These are phyloP conservation scores for Gonapodya sp. DNA, from an alignment of 192 early-diverging fungal species.

Conservation along the genomic window DNA sequence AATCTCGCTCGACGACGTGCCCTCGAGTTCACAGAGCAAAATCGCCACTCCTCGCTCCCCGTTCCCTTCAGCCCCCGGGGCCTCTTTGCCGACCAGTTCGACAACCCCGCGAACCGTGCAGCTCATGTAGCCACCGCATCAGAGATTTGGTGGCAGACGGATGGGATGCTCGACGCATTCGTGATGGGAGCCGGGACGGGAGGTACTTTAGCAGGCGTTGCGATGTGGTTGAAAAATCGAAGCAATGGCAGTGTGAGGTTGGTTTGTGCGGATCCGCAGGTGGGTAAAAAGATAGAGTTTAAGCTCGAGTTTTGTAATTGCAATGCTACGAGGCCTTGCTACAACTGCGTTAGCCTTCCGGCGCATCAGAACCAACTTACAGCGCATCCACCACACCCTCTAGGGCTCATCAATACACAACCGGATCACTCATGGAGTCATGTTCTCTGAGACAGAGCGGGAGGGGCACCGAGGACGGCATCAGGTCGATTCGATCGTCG, in stretches of 20 bases:
- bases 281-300: too few relatives aligned
- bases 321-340: too few relatives aligned
- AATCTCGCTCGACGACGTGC: slow-evolving; percentile 75
- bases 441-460: slow-evolving; percentile 75
- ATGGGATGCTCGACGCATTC: slow-evolving; percentile 65
- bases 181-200: slow-evolving; percentile 87
- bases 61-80: slow-evolving; percentile 22
- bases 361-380: not conserved
- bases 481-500: slow-evolving; percentile 95
- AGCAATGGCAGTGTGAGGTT: slow-evolving; percentile 44
- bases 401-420: slow-evolving; percentile 86
- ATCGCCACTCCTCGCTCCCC: slow-evolving; percentile 1
- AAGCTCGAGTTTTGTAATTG: too few relatives aligned
- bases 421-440: slow-evolving; percentile 80
- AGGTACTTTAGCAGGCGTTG: slow-evolving; percentile 83
- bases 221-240: slow-evolving; percentile 67
- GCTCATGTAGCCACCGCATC: slow-evolving; percentile 81
- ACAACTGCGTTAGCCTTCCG: not conserved
- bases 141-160: slow-evolving; percentile 72
- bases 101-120: slow-evolving; percentile 68
- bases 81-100: slow-evolving; percentile 91
- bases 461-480: slow-evolving; percentile 85
- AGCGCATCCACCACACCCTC: too few relatives aligned
- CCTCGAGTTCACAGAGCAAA: slow-evolving; percentile 40
- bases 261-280: slow-evolving; percentile 75